Base-by-base conservation (phyloP, 108 stramenopile genomes). In the Pelagomonas calceolata region DNA sequence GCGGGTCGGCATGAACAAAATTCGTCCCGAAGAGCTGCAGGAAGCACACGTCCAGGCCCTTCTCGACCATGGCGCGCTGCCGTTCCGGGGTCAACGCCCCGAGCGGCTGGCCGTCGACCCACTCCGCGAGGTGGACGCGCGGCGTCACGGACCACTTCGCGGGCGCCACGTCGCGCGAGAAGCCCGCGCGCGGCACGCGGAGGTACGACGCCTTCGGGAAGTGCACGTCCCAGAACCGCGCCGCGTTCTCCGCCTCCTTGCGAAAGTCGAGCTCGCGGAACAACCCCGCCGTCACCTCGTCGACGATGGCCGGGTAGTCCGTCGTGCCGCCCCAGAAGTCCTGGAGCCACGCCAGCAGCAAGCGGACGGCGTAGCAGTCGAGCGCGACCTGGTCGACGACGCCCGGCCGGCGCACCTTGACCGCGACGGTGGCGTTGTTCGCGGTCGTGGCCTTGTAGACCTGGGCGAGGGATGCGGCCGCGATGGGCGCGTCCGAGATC, bases 351-450 rank as follows among this genome's bases (percentile, higher is more conserved):
- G 36, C 39, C 15, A 69, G 30, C 18, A 36, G 0, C 7, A 51
- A 3, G 31, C 68, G 32, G 15, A 69, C 33, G 68, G 32, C 30
- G 51, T 32, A 36, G 68, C 3, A 4, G 35, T 69, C 68, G 46
- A 36, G 34, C 14, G 68, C 44, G 32, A 69, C 68, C 32, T 32
- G 51, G 32, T 31, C 68, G 14, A 36, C 46, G 46, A 69, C 51
- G 68, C 33, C 68, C 0, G 68, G 68, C 68, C 68, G 68, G 14
- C 51, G 9, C 34, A 69, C 68, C 32, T 69, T 69, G 44, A 69
- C 32, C 15, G 68, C 68, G 32, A 69, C 68, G 46, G 10, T 4
- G 10, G 33, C 34, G 30, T 36, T 31, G 46, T 15, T 10, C 30
- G 31, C 35, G 18, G 46, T 65, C 65, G 3, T 30, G 31, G 15